Base-by-base conservation (phyloP, 306 rosid genomes). In the Dryas alaskensis region DNA sequence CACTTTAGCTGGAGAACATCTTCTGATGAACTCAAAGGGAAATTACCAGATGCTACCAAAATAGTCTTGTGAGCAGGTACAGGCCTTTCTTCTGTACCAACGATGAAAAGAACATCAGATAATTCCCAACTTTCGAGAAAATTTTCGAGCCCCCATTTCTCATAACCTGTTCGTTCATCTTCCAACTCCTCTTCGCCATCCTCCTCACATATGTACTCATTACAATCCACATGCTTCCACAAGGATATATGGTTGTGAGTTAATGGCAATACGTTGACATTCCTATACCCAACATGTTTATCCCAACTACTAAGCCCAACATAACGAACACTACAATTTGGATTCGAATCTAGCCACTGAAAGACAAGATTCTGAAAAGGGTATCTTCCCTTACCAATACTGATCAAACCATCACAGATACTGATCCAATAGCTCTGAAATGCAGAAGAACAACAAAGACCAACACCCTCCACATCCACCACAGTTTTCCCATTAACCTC, bases 291-390 rank as follows among this genome's bases (percentile, higher is more conserved):
- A 9, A 93, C 98, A 73, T 93, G 98, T 66, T 93, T 93, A 69
- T 93, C 97, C 98, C 98, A 93, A 79, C 97, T 93, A 74, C 98
- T 91, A 53, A 93, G 98, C 60, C 98, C 98, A 67, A 93, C 75
- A 79, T 89, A 91, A 80, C 69, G 96, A 85, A 93, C 89, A 66
- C 84, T 86, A 52, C 88, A 89, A 76, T 82, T 89, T 10, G 98
- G 98, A 70, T 73, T 77, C 1, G 92, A 72, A 83, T 93, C 98
- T 60, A 90, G 65, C 98, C 98, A 93, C 77, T 93, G 96, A 80
- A 91, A 93, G 57, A 91, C 91, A 63, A 91, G 65, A 79, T 91
- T 87, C 79, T 93, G 96, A 72, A 89, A 91, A 75, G 98, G 97
- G 85, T 88, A 87, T 51, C 85, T 82, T 8, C 98, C 98, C 44